A percentile compares a stretch with the other conserved stretches of the same genome.
phyloP scores from a whole-genome alignment of 2,329 filamentous ascomycete species.

The Rhynchosporium secalis region DNA sequence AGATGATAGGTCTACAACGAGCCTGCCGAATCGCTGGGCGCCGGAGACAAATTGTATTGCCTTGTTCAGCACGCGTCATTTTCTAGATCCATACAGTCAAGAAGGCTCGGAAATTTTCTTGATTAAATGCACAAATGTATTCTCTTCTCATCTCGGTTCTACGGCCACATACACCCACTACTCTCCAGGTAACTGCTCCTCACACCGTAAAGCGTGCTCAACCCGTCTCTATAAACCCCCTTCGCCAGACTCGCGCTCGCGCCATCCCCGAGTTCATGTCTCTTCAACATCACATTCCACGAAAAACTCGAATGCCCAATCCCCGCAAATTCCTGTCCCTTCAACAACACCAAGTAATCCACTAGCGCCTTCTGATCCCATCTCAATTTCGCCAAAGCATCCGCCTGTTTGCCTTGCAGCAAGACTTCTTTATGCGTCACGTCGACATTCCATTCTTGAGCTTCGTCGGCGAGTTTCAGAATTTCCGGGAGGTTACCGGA shows the following conservation, averaged over 20 bases:
- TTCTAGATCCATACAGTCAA: too few species aligned
- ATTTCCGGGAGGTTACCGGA: slow-evolving; percentile 45
- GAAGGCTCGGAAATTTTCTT: neutral
- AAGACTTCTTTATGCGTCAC: slow-evolving; percentile 48
- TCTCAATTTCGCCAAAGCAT: slow-evolving; percentile 39
- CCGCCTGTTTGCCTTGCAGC: slow-evolving; percentile 41
- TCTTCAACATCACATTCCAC: slow-evolving; percentile 47
- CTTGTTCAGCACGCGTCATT: too few species aligned
- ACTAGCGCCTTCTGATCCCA: slow-evolving; percentile 52
- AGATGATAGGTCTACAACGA: too few species aligned
- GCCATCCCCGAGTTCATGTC: slow-evolving; percentile 27
- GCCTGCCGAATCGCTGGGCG: too few species aligned
- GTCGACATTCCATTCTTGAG: slow-evolving; percentile 40
- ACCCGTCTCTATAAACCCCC: slow-evolving; percentile 27
- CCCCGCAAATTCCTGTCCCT: slow-evolving; percentile 46
- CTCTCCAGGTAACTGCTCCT: slow-evolving; percentile 29
- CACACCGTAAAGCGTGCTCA: slow-evolving; percentile 32
- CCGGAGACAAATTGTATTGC: too few species aligned
- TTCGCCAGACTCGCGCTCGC: slow-evolving; percentile 18
- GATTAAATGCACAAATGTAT: neutral
- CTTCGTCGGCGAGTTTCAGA: slow-evolving; percentile 42
- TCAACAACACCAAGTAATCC: slow-evolving; percentile 51
- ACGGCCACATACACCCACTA: slow-evolving; percentile 31
- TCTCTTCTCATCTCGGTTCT: slow-evolving; percentile 7
- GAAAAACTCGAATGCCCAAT: slow-evolving; percentile 48